Evolutionary conservation across 208 protist genomes (phyloP).

Genomic region (Angomonas desouzai): DNA sequence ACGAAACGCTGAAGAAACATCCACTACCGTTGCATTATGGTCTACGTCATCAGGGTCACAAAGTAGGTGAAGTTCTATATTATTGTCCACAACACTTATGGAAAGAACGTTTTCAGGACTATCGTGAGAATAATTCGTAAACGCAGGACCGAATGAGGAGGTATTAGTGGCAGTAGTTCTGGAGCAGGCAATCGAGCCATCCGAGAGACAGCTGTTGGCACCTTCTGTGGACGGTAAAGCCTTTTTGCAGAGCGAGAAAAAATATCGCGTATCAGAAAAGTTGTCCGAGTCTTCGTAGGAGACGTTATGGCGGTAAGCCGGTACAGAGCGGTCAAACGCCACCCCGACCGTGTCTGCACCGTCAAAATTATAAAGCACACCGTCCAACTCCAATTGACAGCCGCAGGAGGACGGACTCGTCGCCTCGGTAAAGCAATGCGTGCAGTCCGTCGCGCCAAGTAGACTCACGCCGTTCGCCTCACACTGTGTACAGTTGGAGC

Average conservation of each 20-base stretch:
- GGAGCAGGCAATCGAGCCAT: slow-evolving; percentile 1
- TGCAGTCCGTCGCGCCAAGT: background rate
- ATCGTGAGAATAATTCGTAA: background rate
- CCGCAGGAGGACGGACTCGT: background rate
- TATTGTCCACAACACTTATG: no score
- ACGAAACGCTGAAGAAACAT: background rate
- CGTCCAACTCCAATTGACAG: background rate
- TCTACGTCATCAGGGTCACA: background rate
- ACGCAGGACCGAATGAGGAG: background rate
- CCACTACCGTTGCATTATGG: background rate
- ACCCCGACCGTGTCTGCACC: background rate
- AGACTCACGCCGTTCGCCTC: background rate
- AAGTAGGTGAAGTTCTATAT: background rate
- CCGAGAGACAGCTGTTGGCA: background rate
- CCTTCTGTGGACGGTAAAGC: background rate
- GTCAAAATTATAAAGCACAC: background rate
- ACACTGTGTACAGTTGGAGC: background rate
- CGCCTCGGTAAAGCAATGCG: background rate
- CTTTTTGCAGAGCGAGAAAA: background rate
- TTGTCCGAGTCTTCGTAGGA: background rate
- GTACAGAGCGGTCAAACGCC: background rate
- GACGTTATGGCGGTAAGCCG: background rate
- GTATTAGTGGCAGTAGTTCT: background rate
- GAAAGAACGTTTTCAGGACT: no score
- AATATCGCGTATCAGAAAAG: background rate